phyloP scores from a whole-genome alignment of 225 moss, liverwort and hornwort genomes.

The Takakia lepidozioides region DNA sequence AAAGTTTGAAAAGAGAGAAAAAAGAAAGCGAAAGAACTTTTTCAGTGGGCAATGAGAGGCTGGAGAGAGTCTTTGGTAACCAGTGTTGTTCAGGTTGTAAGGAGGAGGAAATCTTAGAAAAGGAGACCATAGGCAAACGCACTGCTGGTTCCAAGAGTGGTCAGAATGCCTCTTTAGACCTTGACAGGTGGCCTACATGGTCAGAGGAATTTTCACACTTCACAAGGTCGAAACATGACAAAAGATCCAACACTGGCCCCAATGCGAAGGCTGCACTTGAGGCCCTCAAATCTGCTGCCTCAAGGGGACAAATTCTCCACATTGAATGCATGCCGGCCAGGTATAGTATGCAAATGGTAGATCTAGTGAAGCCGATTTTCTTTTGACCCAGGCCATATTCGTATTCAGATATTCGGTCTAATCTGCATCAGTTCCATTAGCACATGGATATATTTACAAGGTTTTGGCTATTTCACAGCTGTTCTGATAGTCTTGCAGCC shows the following conservation, averaged over 20 bases:
- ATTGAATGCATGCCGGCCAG: constrained; percentile 44
- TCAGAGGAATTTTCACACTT: constrained; percentile 30
- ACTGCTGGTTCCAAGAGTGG: constrained; percentile 2
- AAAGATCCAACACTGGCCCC: constrained; percentile 2
- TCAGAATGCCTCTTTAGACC: constrained; percentile 6
- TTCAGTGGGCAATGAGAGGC: too few relatives aligned
- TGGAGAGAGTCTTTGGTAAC: too few relatives aligned
- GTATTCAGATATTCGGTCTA: too few relatives aligned
- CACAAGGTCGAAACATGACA: constrained; percentile 2
- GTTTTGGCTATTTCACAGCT: too few relatives aligned
- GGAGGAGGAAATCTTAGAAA: not conserved
- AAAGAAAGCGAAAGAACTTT: too few relatives aligned
- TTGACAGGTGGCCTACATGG: constrained; percentile 19
- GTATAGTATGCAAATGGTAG: constrained; percentile 7
- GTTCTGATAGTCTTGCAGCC: too few relatives aligned
- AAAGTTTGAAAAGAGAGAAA: too few relatives aligned
- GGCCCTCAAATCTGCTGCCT: constrained; percentile 34
- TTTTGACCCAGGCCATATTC: too few relatives aligned
- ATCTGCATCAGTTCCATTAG: too few relatives aligned
- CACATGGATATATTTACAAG: too few relatives aligned
- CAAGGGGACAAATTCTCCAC: constrained; percentile 49
- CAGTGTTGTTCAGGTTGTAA: too few relatives aligned
- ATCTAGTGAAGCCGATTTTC: too few relatives aligned
- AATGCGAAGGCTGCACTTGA: constrained; percentile 27
- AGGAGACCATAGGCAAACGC: not conserved